Conservation (phyloP, 1,284 basidiomycete species). For the Ceratobasidium sp. region DNA sequence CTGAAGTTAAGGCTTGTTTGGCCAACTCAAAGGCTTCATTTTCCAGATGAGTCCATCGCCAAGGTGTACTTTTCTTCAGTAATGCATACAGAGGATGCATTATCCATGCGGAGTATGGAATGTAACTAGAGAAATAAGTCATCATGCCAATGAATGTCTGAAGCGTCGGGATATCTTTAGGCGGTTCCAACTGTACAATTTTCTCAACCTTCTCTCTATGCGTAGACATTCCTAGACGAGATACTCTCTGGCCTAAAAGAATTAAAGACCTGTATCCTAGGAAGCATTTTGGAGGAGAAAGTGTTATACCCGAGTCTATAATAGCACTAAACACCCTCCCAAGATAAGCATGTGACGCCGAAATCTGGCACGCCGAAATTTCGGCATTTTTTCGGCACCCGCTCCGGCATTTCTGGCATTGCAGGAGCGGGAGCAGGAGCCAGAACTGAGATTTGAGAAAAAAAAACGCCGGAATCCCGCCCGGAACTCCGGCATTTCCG, state of each 20-base stretch:
- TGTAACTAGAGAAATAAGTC: slow-evolving; percentile 50
- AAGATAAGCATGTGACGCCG: too few species aligned
- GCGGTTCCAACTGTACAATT: slow-evolving; percentile 48
- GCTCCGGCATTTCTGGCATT: too few species aligned
- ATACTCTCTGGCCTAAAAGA: slow-evolving; percentile 54
- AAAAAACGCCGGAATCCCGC: too few species aligned
- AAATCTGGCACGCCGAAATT: too few species aligned
- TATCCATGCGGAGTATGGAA: slow-evolving; percentile 51
- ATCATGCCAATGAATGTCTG: slow-evolving; percentile 53
- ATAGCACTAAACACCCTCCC: slow-evolving; percentile 52
- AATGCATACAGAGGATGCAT: slow-evolving; percentile 43
- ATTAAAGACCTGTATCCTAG: slow-evolving; percentile 52
- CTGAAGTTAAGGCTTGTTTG: slow-evolving; percentile 32
- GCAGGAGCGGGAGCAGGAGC: too few species aligned
- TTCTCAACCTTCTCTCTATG: slow-evolving; percentile 51
- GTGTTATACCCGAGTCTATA: slow-evolving; percentile 50
- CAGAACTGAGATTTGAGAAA: too few species aligned
- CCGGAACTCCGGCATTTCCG: too few species aligned
- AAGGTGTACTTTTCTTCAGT: slow-evolving; percentile 33
- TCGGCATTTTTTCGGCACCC: too few species aligned
- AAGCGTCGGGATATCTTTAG: slow-evolving; percentile 48
- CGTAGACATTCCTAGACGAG: slow-evolving; percentile 50
- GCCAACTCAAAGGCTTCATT: slow-evolving; percentile 33
- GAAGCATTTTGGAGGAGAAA: slow-evolving; percentile 53
- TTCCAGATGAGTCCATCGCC: slow-evolving; percentile 33